phyloP scores from a whole-genome alignment of 257 asterid genomes.

The Rauvolfia tetraphylla region DNA sequence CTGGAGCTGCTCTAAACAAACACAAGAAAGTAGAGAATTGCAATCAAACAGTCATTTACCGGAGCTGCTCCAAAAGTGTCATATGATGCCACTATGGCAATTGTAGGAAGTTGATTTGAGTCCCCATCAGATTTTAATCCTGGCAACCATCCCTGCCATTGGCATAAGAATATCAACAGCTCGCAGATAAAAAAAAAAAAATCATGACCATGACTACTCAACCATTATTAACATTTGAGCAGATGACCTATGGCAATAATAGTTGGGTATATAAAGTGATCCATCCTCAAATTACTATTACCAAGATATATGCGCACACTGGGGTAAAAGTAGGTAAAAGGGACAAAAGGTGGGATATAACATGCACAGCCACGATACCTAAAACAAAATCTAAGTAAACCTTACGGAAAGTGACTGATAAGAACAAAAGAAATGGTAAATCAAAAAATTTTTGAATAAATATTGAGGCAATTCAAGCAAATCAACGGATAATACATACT shows the following conservation, averaged over 20 bases:
- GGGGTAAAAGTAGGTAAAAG: background rate
- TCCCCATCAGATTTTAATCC: slow-evolving; percentile 83
- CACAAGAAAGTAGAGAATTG: background rate
- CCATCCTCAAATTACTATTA: background rate
- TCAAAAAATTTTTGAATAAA: background rate
- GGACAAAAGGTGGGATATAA: background rate
- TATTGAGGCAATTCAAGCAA: background rate
- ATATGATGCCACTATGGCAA: slow-evolving; percentile 96
- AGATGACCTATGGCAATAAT: background rate
- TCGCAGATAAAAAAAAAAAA: slow-evolving; percentile 5
- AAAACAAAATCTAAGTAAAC: background rate
- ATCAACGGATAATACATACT: background rate
- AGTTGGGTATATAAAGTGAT: background rate
- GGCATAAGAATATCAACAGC: slow-evolving; percentile 17
- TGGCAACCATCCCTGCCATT: slow-evolving; percentile 92
- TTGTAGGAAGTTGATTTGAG: slow-evolving; percentile 86
- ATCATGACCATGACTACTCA: background rate
- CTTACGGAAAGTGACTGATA: background rate
- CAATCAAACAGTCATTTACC: slow-evolving; percentile 36
- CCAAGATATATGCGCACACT: background rate
- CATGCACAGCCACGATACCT: background rate
- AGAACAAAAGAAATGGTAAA: background rate
- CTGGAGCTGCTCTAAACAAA: slow-evolving; percentile 92
- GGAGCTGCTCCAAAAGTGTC: slow-evolving; percentile 99
- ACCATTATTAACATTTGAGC: background rate